These are phyloP conservation scores for Solanum infundibuliforme DNA, from an alignment of 257 asterid species.

Conservation along the genomic window DNA sequence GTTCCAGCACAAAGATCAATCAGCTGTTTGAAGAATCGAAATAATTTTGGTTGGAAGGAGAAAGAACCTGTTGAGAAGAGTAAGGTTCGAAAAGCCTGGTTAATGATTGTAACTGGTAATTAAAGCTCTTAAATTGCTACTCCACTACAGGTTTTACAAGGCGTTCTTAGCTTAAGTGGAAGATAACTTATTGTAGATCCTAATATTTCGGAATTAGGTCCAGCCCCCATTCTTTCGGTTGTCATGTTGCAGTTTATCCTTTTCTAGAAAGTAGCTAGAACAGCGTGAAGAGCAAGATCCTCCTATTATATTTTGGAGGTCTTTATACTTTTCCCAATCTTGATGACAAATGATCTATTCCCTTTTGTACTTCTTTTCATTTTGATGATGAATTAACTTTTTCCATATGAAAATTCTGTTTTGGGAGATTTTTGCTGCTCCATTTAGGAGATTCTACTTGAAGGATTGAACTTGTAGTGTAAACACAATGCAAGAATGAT, in stretches of 20 bases:
- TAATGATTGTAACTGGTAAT: background rate
- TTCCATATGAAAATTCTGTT: background rate
- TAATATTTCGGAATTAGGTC: background rate
- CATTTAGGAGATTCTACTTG: background rate
- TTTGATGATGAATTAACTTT: background rate
- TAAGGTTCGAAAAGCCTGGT: background rate
- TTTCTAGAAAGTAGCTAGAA: background rate
- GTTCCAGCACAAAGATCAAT: no score
- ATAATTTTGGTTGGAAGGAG: background rate
- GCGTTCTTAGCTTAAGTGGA: background rate
- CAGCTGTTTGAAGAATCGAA: no score
- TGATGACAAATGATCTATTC: background rate
- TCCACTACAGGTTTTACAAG: background rate
- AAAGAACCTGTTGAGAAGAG: conserved; percentile 59
- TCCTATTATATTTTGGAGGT: background rate
- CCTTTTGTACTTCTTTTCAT: background rate
- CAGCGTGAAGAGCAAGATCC: background rate
- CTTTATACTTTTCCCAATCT: background rate
- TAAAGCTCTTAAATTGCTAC: background rate
- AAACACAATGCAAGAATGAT: background rate
- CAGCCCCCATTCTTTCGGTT: background rate
- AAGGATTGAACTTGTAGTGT: background rate
- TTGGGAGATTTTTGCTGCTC: background rate
- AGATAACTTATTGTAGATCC: background rate
- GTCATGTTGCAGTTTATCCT: background rate